A percentile compares a stretch with the other conserved stretches of the same genome.
Evolutionary conservation across 2,329 filamentous ascomycete genomes (phyloP).

Genomic region (Cordyceps tenuipes): DNA sequence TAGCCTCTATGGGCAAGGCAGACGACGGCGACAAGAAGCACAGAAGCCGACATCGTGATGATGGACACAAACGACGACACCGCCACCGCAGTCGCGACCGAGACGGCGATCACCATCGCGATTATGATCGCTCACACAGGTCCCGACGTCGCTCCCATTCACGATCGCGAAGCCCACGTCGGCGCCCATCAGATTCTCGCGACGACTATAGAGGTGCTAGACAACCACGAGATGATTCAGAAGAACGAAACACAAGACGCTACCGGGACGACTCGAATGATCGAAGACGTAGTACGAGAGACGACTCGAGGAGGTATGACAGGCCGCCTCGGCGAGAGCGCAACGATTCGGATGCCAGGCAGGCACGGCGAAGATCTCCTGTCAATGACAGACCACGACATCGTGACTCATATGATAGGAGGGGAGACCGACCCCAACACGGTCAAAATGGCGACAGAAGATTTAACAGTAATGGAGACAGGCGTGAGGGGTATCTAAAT

Average conservation of each 20-base stretch:
- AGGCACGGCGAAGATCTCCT: not conserved
- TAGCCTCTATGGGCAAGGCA: constrained; percentile 53
- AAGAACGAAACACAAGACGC: constrained; percentile 17
- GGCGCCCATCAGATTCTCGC: constrained; percentile 22
- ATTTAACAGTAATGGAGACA: not conserved
- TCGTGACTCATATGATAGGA: constrained; percentile 8
- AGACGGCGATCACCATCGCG: constrained; percentile 32
- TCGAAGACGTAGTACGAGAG: constrained; percentile 12
- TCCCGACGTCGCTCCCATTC: constrained; percentile 37
- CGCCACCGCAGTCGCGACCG: constrained; percentile 35
- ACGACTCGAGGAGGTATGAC: constrained; percentile 14
- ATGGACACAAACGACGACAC: constrained; percentile 33
- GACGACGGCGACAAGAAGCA: constrained; percentile 38
- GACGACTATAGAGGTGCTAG: constrained; percentile 12
- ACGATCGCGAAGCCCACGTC: constrained; percentile 35
- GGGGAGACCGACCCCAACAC: not conserved
- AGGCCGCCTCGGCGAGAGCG: constrained; percentile 13
- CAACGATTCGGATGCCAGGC: constrained; percentile 6
- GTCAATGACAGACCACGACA: not conserved
- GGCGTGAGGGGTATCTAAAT: not conserved
- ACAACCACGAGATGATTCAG: constrained; percentile 20
- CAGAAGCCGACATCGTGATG: constrained; percentile 27
- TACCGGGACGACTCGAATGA: constrained; percentile 16
- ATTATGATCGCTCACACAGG: constrained; percentile 32
- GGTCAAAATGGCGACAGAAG: not conserved